Conservation (phyloP, 768 basidiomycete genomes). For the Piloderma croceum region DNA sequence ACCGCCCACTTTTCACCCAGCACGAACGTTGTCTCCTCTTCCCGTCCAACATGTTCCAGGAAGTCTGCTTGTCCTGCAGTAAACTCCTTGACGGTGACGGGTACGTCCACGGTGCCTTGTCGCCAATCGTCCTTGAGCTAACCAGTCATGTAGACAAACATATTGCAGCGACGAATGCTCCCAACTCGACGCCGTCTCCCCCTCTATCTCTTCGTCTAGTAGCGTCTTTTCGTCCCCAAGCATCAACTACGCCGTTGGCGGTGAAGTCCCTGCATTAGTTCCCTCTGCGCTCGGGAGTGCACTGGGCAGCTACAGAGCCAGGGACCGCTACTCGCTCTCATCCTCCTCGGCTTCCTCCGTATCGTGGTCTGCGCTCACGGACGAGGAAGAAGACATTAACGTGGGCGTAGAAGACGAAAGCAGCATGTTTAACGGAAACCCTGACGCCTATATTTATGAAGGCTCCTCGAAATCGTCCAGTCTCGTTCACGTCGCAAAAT, state of each 20-base stretch:
- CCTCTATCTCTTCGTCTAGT: constrained; percentile 59
- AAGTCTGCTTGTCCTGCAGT: constrained; percentile 70
- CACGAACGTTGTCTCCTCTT: too few relatives aligned
- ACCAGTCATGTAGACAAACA: constrained; percentile 35
- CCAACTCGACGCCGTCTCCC: constrained; percentile 55
- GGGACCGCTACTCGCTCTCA: constrained; percentile 49
- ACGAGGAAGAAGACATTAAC: constrained; percentile 55
- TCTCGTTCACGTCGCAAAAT: constrained; percentile 27
- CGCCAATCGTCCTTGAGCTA: constrained; percentile 9
- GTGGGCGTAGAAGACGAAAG: constrained; percentile 25
- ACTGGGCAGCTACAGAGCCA: constrained; percentile 39
- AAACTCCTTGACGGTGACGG: constrained; percentile 57
- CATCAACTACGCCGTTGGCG: constrained; percentile 45
- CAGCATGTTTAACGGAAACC: constrained; percentile 31
- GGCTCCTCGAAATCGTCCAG: constrained; percentile 38
- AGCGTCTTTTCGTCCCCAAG: constrained; percentile 67
- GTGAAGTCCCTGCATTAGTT: constrained; percentile 64
- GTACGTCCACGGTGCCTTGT: constrained; percentile 35
- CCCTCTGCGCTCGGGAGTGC: constrained; percentile 53
- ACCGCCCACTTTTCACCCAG: too few relatives aligned
- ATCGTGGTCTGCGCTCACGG: constrained; percentile 59
- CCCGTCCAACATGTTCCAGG: constrained; percentile 58
- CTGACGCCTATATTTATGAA: constrained; percentile 39
- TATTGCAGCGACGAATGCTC: constrained; percentile 73
- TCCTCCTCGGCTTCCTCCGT: constrained; percentile 63